Base-by-base conservation (phyloP, 805 yeast genomes). In the Ascoidea tarda region DNA sequence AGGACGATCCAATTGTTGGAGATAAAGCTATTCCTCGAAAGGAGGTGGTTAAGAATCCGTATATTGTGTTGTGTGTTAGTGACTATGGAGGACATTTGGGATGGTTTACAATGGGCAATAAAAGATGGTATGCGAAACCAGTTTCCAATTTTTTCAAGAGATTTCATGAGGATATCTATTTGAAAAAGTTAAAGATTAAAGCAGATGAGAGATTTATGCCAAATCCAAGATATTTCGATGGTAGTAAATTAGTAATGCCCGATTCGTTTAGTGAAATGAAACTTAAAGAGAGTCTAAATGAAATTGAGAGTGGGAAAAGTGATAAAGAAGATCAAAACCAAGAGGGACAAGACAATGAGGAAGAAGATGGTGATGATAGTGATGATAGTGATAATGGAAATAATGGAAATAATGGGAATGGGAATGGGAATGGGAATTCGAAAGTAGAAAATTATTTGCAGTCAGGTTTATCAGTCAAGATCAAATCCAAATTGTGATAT, bases 71-170 rank as follows among this genome's bases (percentile, higher is more conserved):
- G 60, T 70, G 81, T 5, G 75, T 79, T 54, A 82, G 90, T 5
- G 72, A 75, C 47, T 70, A 76, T 51, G 96, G 96, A 5, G 95
- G 95, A 1, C 96, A 87, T 65, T 72, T 87, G 52, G 93, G 87
- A n/a, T 87, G 84, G 83, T 87, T 79, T 55, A 71, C 75, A 57
- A 66, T 71, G 49, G 68, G 73, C 32, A 84, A 84, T 32, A 70
- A 71, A 47, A 76, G 88, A 59, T 87, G 95, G 95, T 78, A 74
- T 58, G 66, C 77, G 4, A 67, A 69, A 6, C 83, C 82, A 32
- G 55, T 80, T 47, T 64, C 77, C 32, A 66, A 68, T 53, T 71
- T 75, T 57, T 62, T 77, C 54, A 57, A 59, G 33, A 62, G 66
- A 5, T 63, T 71, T 51, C 63, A 72, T 49, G 57, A 58, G 4